A percentile compares a stretch with the other conserved stretches of the same genome.
Conservation (phyloP, 169 alveolate species). For the Cryptosporidium viatorum region DNA sequence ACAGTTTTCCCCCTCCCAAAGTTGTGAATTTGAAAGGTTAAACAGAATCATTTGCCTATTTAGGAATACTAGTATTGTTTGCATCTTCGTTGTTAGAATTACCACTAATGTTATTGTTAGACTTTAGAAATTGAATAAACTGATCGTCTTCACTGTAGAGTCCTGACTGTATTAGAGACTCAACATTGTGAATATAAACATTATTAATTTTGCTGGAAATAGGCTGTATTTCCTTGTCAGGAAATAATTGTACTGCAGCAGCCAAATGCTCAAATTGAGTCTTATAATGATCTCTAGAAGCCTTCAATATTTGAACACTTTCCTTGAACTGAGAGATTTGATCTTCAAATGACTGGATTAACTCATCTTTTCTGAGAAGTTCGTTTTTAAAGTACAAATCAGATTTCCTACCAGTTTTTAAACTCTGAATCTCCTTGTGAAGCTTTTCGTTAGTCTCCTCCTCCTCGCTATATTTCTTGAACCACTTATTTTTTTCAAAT, state of each 20-base stretch:
- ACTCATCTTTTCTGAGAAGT: constrained; percentile 33
- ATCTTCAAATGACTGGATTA: constrained; percentile 15
- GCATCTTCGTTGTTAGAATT: not conserved
- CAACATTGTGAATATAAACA: not conserved
- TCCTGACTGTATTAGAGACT: constrained; percentile 51
- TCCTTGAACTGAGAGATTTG: constrained; percentile 41
- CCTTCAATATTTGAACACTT: constrained; percentile 38
- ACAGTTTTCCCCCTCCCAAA: not conserved
- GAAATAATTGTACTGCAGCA: constrained; percentile 1
- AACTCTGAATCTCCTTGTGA: constrained; percentile 5
- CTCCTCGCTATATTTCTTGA: constrained; percentile 27
- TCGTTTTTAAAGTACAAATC: constrained; percentile 49
- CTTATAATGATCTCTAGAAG: constrained; percentile 60
- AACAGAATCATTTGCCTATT: not conserved
- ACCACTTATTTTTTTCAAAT: constrained; percentile 48
- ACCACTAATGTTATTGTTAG: not conserved
- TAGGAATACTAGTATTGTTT: not conserved
- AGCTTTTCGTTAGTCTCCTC: constrained; percentile 15
- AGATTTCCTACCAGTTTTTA: constrained; percentile 26
- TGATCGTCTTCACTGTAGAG: constrained; percentile 62
- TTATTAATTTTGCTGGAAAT: not conserved
- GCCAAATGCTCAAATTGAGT: constrained; percentile 26
- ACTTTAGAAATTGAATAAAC: constrained; percentile 29
- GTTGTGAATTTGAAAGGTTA: not conserved
- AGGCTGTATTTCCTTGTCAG: not conserved